These are phyloP conservation scores for Tricholoma bakamatsutake DNA, from an alignment of 768 basidiomycete genomes.

Conservation along the genomic window DNA sequence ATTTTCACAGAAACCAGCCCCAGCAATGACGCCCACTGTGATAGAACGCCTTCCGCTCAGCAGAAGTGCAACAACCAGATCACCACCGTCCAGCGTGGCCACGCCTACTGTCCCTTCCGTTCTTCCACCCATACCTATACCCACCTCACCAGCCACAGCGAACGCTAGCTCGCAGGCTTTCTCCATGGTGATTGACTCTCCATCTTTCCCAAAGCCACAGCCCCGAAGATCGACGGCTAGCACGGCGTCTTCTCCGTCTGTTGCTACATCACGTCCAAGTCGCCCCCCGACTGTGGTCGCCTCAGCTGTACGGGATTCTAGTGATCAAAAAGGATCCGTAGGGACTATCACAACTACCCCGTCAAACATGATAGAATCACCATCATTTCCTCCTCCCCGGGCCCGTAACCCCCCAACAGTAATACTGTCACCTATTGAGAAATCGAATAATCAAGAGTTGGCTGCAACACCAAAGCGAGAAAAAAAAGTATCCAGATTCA, in stretches of 20 bases:
- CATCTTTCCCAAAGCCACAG: conserved; percentile 10
- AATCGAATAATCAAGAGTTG: neutral
- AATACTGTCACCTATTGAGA: conserved; percentile 5
- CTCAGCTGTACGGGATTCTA: neutral
- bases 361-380: neutral
- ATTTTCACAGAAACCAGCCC: conserved; percentile 29
- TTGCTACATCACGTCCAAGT: neutral
- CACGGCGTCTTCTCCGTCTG: neutral
- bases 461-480: neutral
- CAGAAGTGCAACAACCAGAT: conserved; percentile 4
- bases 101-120: conserved; percentile 33
- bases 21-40: conserved; percentile 6
- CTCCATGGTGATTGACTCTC: conserved; percentile 13
- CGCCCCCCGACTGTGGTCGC: neutral
- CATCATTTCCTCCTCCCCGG: conserved; percentile 2
- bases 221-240: neutral
- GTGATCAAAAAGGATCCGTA: neutral
- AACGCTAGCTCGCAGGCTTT: neutral
- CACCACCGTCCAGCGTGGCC: conserved; percentile 8
- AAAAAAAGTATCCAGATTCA: conserved; percentile 27
- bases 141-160: conserved; percentile 2
- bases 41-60: conserved; percentile 6
- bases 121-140: conserved; percentile 15
- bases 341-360: neutral
- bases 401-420: conserved; percentile 6